phyloP scores from a whole-genome alignment of 352 stramenopile genomes.

The Pythium utonaiense region DNA sequence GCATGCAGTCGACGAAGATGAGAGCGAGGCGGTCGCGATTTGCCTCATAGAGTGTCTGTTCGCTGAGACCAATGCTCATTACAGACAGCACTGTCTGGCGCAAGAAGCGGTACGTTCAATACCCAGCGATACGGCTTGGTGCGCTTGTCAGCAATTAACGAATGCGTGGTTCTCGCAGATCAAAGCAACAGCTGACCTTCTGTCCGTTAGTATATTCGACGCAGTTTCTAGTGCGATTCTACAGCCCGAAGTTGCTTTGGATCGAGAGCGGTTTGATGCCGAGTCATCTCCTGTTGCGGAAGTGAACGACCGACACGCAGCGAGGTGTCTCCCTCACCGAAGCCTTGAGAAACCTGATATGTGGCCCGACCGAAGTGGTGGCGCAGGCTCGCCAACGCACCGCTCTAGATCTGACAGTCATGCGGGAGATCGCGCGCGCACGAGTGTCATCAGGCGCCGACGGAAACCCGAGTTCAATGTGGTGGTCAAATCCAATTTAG shows the following conservation, averaged over 20 bases:
- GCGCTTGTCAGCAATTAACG: too few relatives aligned
- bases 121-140: too few relatives aligned
- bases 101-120: slow-evolving; percentile 23
- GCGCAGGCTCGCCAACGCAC: slow-evolving; percentile 1
- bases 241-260: slow-evolving; percentile 20
- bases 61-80: slow-evolving; percentile 51
- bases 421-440: slow-evolving; percentile 8
- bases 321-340: slow-evolving; percentile 35
- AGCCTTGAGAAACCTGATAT: slow-evolving; percentile 25
- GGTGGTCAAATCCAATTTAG: neutral
- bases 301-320: slow-evolving; percentile 44
- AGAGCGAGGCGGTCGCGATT: slow-evolving; percentile 55
- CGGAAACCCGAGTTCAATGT: slow-evolving; percentile 12
- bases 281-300: slow-evolving; percentile 29
- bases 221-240: slow-evolving; percentile 32
- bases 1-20: slow-evolving; percentile 35
- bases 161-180: slow-evolving; percentile 2
- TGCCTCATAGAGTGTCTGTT: slow-evolving; percentile 48
- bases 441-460: slow-evolving; percentile 6
- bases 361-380: neutral
- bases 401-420: slow-evolving; percentile 4
- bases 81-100: slow-evolving; percentile 35
- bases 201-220: slow-evolving; percentile 40
- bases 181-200: slow-evolving; percentile 15
- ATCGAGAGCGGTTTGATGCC: slow-evolving; percentile 15